phyloP scores from a whole-genome alignment of 768 basidiomycete genomes.

The Cystobasidium onofrii region DNA sequence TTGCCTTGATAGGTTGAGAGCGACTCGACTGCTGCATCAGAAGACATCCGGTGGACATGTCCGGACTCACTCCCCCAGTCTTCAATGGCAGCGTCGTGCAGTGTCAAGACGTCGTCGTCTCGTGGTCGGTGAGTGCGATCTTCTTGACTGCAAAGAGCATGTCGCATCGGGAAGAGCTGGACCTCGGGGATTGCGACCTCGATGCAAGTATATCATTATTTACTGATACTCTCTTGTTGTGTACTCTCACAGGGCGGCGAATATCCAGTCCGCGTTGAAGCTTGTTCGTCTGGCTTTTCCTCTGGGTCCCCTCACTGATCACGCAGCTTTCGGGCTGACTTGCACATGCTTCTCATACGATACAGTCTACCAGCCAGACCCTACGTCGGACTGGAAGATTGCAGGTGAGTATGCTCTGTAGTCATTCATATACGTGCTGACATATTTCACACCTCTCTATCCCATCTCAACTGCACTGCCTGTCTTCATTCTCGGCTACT shows the following conservation, averaged over 20 bases:
- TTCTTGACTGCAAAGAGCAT: too few relatives aligned
- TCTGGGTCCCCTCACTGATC: background rate
- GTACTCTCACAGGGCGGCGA: slow-evolving; percentile 11
- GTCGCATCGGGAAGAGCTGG: too few relatives aligned
- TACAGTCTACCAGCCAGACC: slow-evolving; percentile 24
- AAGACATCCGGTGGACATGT: too few relatives aligned
- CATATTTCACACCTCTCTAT: too few relatives aligned
- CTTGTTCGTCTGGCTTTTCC: slow-evolving; percentile 18
- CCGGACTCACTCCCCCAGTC: background rate
- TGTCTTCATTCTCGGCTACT: background rate
- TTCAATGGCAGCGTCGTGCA: slow-evolving; percentile 63
- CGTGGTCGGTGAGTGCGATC: slow-evolving; percentile 2
- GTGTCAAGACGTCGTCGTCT: slow-evolving; percentile 12
- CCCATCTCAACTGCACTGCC: background rate
- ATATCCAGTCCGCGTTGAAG: slow-evolving; percentile 24
- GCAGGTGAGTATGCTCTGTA: background rate
- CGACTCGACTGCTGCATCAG: too few relatives aligned
- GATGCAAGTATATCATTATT: too few relatives aligned
- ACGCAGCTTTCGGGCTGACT: background rate
- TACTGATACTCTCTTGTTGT: background rate
- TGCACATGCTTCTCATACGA: background rate
- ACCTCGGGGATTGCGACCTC: too few relatives aligned
- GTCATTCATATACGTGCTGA: too few relatives aligned
- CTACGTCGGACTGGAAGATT: slow-evolving; percentile 5
- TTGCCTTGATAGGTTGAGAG: too few relatives aligned